phyloP scores from a whole-genome alignment of 768 basidiomycete genomes.

The Pleurotus tuoliensis region DNA sequence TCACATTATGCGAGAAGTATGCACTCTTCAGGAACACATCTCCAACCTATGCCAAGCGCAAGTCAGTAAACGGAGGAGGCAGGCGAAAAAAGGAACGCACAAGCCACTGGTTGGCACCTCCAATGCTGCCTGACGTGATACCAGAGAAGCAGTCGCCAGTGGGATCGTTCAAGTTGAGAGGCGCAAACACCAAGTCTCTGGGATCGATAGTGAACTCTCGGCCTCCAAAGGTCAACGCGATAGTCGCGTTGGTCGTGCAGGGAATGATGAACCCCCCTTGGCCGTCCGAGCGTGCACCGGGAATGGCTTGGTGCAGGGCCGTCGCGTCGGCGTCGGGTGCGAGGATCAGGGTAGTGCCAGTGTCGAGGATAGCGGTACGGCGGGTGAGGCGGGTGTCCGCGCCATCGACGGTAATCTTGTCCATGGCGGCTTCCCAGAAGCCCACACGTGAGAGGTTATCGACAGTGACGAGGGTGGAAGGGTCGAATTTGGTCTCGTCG shows the following conservation, averaged over 20 bases:
- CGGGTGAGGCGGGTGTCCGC: slow-evolving; percentile 42
- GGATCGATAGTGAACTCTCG: slow-evolving; percentile 55
- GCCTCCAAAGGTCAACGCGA: slow-evolving; percentile 47
- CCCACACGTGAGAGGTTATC: slow-evolving; percentile 61
- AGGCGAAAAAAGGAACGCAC: slow-evolving; percentile 27
- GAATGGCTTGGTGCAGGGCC: slow-evolving; percentile 39
- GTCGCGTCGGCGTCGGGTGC: slow-evolving; percentile 35
- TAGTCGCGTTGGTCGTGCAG: slow-evolving; percentile 36
- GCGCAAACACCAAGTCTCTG: slow-evolving; percentile 57
- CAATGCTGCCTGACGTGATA: slow-evolving; percentile 60
- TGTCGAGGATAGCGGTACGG: slow-evolving; percentile 74
- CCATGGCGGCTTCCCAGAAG: slow-evolving; percentile 78
- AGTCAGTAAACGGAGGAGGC: not conserved
- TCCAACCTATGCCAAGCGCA: slow-evolving; percentile 11
- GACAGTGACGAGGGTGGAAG: slow-evolving; percentile 52
- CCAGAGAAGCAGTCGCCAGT: slow-evolving; percentile 69
- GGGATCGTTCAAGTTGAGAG: slow-evolving; percentile 44
- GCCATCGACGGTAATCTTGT: slow-evolving; percentile 57
- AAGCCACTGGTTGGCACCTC: slow-evolving; percentile 63
- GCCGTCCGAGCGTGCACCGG: slow-evolving; percentile 36
- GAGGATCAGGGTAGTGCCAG: slow-evolving; percentile 53
- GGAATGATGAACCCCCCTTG: slow-evolving; percentile 51
- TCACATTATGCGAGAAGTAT: slow-evolving; percentile 13
- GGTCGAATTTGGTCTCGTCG: slow-evolving; percentile 65
- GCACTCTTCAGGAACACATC: slow-evolving; percentile 18